Percentiles rank a stretch among this genome's conserved stretches.
Conservation (phyloP, 2,329 filamentous ascomycete species). For the Colletotrichum gloeosporioides region DNA sequence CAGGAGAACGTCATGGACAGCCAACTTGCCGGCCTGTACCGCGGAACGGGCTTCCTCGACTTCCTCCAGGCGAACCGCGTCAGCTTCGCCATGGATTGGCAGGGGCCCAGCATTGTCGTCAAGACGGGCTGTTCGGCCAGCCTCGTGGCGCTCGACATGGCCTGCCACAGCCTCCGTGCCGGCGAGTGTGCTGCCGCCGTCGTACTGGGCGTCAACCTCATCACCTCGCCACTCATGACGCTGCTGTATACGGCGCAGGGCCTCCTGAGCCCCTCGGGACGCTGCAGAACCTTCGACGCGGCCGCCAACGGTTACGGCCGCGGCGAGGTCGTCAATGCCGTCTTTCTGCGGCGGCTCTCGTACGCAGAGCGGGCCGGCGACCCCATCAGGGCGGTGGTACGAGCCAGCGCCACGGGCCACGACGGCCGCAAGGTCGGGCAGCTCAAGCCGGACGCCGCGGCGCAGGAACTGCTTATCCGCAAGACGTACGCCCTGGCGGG, state of each 20-base stretch:
- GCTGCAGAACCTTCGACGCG: slow-evolving; percentile 33
- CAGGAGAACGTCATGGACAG: slow-evolving; percentile 22
- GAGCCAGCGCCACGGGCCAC: slow-evolving; percentile 29
- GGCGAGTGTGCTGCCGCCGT: slow-evolving; percentile 25
- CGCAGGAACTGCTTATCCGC: slow-evolving; percentile 34
- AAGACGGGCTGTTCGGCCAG: slow-evolving; percentile 31
- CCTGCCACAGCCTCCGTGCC: slow-evolving; percentile 21
- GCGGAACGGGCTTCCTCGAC: slow-evolving; percentile 21
- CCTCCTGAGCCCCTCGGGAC: slow-evolving; percentile 18
- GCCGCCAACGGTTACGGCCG: slow-evolving; percentile 47
- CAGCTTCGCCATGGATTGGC: slow-evolving; percentile 19
- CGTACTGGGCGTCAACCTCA: slow-evolving; percentile 29
- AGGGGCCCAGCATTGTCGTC: slow-evolving; percentile 25
- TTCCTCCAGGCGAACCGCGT: slow-evolving; percentile 26
- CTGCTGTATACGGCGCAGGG: neutral
- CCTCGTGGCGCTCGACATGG: slow-evolving; percentile 27
- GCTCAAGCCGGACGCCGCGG: slow-evolving; percentile 38
- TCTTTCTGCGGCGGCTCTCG: slow-evolving; percentile 45
- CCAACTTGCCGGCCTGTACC: neutral
- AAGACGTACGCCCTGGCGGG: neutral
- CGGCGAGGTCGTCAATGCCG: slow-evolving; percentile 43
- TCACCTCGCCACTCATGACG: slow-evolving; percentile 29
- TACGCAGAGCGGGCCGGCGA: slow-evolving; percentile 45
- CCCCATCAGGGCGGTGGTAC: slow-evolving; percentile 34
- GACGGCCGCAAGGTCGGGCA: slow-evolving; percentile 42